Evolutionary conservation across 169 alveolate genomes (phyloP).

Genomic region (Eimeria maxima): DNA sequence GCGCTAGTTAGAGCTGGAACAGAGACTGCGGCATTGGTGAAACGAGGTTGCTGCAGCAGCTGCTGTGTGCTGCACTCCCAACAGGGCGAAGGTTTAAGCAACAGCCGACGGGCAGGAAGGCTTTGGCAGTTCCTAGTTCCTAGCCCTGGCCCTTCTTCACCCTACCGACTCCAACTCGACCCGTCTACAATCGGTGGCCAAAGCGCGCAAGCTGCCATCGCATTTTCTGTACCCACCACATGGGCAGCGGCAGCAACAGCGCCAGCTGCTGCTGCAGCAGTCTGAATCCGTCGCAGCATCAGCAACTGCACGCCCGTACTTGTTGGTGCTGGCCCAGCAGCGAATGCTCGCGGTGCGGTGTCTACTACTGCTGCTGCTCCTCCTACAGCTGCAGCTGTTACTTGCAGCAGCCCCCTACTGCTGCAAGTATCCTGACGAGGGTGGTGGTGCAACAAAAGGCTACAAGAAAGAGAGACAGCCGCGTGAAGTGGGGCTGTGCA

Average conservation of each 20-base stretch:
- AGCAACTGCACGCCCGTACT: neutral
- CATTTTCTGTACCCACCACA: neutral
- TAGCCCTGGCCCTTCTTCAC: neutral
- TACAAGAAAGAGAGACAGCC: neutral
- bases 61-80: too few species aligned
- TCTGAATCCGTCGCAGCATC: neutral
- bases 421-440: neutral
- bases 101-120: neutral
- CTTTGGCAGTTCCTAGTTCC: neutral
- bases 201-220: neutral
- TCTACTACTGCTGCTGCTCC: neutral
- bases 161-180: neutral
- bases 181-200: too few species aligned
- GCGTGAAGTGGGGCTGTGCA: neutral
- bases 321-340: neutral
- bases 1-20: too few species aligned
- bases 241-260: too few species aligned
- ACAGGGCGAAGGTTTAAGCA: too few species aligned
- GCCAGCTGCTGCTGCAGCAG: neutral
- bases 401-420: conserved; percentile 19
- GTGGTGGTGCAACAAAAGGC: neutral
- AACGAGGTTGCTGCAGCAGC: too few species aligned
- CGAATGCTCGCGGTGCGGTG: neutral
- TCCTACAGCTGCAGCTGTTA: neutral
- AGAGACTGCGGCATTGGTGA: too few species aligned